Base-by-base conservation (phyloP, 2,329 filamentous ascomycete genomes). In the Chrysoporthe austroafricana region DNA sequence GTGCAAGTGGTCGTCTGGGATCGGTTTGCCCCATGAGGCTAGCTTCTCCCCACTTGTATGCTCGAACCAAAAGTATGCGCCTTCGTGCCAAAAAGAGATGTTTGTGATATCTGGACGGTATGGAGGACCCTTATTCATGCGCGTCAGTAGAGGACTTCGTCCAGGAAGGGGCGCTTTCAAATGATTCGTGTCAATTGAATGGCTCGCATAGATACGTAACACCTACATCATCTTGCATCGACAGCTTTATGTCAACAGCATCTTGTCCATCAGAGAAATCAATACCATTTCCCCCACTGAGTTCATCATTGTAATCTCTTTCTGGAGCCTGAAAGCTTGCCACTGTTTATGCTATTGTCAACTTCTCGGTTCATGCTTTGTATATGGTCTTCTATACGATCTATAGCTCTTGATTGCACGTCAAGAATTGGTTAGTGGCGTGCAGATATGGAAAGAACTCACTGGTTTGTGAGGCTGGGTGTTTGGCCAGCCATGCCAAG, bases 1-100 rank as follows among this genome's bases (percentile, higher is more conserved):
- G 21, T 72, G 66, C 13, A 75, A 70, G 39, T 75, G 73, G 26
- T 72, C 73, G 43, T 73, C 68, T 2, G 73, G 74, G 48, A 72
- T 71, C 4, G 73, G 62, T 44, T 75, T 59, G 1, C 66, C 66
- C 21, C 26, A 56, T 14, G 13, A 8, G 21, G 21, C 5, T 32
- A 56, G 9, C 32, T 34, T 56, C 26, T 8, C 5, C 13, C 21
- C 26, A 21, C 13, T 32, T 32, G 26, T 56, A 21, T 56, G 9
- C 26, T 36, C 32, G 52, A 36, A 56, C 52, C 52, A 56, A 36
- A 56, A 56, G 21, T 56, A 36, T 3, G 52, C 52, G 6, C 52
- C 52, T 16, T 56, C 16, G 32, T 56, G 16, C 52, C 52, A 56
- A 16, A 56, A 56, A 6, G n/a, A 26, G 32, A 56, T 4, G 13